A percentile compares a stretch with the other conserved stretches of the same genome.
Conservation (phyloP, 345 rosid genomes). For the Gossypium thurberi region DNA sequence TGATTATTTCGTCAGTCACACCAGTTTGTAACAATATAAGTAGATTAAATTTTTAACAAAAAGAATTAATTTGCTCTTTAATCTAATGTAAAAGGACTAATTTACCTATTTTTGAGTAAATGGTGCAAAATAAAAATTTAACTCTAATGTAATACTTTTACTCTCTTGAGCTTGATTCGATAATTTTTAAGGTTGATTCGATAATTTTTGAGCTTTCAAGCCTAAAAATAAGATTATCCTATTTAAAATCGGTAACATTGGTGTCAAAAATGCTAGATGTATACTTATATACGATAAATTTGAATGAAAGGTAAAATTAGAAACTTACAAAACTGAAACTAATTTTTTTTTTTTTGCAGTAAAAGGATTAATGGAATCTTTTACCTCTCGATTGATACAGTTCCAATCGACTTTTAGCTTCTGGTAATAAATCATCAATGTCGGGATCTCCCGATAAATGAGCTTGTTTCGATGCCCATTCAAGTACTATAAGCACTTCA, state of each 20-base stretch:
- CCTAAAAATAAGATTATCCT: too few relatives aligned
- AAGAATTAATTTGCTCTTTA: accelerated
- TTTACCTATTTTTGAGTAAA: too few relatives aligned
- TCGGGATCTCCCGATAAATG: conserved; percentile 40
- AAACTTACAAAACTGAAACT: neutral
- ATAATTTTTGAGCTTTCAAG: neutral
- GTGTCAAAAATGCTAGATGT: neutral
- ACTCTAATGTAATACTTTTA: too few relatives aligned
- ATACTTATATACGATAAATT: neutral
- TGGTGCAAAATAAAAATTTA: too few relatives aligned
- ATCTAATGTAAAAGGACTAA: too few relatives aligned
- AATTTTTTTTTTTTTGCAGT: neutral
- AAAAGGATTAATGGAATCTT: conserved; percentile 34
- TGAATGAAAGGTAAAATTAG: neutral
- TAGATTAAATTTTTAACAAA: too few relatives aligned
- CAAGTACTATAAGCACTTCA: conserved; percentile 60
- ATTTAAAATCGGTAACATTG: too few relatives aligned
- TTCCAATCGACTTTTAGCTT: conserved; percentile 61
- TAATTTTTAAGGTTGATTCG: neutral
- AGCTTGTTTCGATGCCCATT: conserved; percentile 68
- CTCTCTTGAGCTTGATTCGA: neutral
- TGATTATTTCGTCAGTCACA: too few relatives aligned
- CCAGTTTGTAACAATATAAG: too few relatives aligned
- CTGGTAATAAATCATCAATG: conserved; percentile 44
- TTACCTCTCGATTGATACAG: conserved; percentile 72